A percentile compares a stretch with the other conserved stretches of the same genome.
Conservation (phyloP, 169 alveolate genomes). For the Eimeria sp. region DNA sequence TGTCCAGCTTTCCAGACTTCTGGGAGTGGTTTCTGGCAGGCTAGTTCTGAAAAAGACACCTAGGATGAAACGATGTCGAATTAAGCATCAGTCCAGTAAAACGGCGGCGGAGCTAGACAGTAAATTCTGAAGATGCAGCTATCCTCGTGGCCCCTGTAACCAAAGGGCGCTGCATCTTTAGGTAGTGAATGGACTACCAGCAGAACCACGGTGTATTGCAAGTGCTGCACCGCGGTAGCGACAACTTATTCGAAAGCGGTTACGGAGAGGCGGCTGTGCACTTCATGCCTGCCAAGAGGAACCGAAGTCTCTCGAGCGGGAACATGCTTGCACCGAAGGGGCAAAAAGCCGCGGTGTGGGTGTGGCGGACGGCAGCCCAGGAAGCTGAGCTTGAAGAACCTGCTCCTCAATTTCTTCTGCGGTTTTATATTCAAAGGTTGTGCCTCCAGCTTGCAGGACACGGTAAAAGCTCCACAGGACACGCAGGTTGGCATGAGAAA, state of each 20-base stretch:
- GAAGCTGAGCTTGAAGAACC: constrained; percentile 70
- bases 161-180: not conserved
- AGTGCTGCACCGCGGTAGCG: not conserved
- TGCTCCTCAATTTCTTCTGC: constrained; percentile 81
- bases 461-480: constrained; percentile 82
- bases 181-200: not conserved
- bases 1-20: not conserved
- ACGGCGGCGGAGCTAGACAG: not conserved
- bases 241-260: not conserved
- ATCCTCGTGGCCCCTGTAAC: not conserved
- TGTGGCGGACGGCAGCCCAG: constrained; percentile 32
- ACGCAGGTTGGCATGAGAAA: constrained; percentile 61
- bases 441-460: constrained; percentile 81
- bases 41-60: not conserved
- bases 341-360: constrained; percentile 71
- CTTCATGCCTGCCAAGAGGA: not conserved
- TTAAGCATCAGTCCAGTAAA: not conserved
- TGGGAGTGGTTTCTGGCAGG: not conserved
- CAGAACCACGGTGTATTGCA: not conserved
- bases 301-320: constrained; percentile 19
- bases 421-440: constrained; percentile 63
- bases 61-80: not conserved
- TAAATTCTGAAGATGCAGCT: not conserved
- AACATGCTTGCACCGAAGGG: not conserved
- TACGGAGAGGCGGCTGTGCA: not conserved